Evolutionary conservation across 306 rosid species (phyloP), one percentile per base, ranked within the genome.

Genomic region (Boehmeria nivea): DNA sequence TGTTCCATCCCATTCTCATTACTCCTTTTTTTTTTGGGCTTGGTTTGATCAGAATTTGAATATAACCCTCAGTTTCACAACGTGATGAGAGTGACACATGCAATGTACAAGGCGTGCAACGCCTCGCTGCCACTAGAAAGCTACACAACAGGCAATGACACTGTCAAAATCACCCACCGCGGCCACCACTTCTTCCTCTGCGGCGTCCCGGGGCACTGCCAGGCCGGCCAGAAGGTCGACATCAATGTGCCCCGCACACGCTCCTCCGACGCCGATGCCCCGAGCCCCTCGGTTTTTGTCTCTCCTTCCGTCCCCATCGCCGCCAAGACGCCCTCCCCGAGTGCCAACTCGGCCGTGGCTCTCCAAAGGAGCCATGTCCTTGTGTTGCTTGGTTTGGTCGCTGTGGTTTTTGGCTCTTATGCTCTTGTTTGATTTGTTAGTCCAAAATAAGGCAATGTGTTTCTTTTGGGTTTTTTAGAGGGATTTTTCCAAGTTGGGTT

Each of bases 131-230:
- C 98, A 6, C 2, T 87, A n/a, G 83, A 79, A 8, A 78, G 85
- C 12, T 81, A 70, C 68, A 65, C 72, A 47, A 70, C 93, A 1
- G 98, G 98, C 18, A 91, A 91, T 28, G 98, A 91, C 69, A 9
- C 89, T 43, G 74, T 84, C 36, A 57, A 65, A 12, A 72, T 91
- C 59, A 76, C 51, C 13, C 67, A 55, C 15, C 54, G 72, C 61
- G 95, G 98, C 43, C 96, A 91, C 46, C 95, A 91, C 51, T 87
- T 78, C 69, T 87, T 78, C 73, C 19, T 91, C 44, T 91, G 98
- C 43, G 98, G 96, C 1, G 85, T 84, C 16, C 93, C 95, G 11
- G 96, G 98, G 7, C 98, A 91, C 54, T 91, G 98, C 54, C 79
- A 84, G 67, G 71, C 83, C 18, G 89, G 95, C 14, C 94, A 81